Conservation (phyloP, 495 filamentous ascomycete species). For the Neurospora terricola region DNA sequence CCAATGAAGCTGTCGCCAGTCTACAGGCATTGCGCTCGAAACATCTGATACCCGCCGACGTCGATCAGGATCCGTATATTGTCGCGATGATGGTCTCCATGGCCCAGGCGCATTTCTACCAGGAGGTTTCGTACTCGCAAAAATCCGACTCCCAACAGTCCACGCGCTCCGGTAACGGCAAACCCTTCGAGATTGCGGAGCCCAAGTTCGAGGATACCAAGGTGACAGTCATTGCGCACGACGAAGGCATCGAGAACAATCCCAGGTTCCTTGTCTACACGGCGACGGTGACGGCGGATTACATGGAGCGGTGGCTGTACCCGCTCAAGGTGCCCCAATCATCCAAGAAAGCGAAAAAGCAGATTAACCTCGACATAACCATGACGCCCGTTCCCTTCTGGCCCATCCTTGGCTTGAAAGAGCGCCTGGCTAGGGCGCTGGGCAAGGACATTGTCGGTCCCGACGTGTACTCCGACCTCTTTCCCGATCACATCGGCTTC, state of each 20-base stretch:
- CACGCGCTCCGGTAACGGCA: constrained; percentile 3
- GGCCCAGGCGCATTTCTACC: constrained; percentile 36
- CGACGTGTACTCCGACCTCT: constrained; percentile 15
- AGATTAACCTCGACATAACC: constrained; percentile 20
- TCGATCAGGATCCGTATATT: constrained; percentile 33
- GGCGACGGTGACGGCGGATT: constrained; percentile 25
- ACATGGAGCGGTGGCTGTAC: constrained; percentile 29
- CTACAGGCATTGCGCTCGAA: constrained; percentile 29
- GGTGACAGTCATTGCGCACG: constrained; percentile 30
- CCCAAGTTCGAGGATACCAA: constrained; percentile 26
- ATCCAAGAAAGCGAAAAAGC: not conserved
- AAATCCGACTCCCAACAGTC: constrained; percentile 9
- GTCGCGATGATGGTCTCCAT: constrained; percentile 33
- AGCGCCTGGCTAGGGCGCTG: constrained; percentile 35
- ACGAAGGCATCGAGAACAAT: constrained; percentile 19
- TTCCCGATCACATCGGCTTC: constrained; percentile 21
- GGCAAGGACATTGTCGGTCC: constrained; percentile 30
- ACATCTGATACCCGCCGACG: constrained; percentile 26
- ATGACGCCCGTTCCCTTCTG: constrained; percentile 31
- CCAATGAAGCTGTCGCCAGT: constrained; percentile 24
- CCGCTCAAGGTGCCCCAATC: constrained; percentile 20
- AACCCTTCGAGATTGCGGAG: constrained; percentile 2
- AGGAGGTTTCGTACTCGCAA: constrained; percentile 1
- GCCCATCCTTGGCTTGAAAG: constrained; percentile 38
- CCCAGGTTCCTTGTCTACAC: constrained; percentile 34